Evolutionary conservation across 1,284 basidiomycete genomes (phyloP), one percentile per base, ranked within the genome.

Genomic region (Trametes polyzona): DNA sequence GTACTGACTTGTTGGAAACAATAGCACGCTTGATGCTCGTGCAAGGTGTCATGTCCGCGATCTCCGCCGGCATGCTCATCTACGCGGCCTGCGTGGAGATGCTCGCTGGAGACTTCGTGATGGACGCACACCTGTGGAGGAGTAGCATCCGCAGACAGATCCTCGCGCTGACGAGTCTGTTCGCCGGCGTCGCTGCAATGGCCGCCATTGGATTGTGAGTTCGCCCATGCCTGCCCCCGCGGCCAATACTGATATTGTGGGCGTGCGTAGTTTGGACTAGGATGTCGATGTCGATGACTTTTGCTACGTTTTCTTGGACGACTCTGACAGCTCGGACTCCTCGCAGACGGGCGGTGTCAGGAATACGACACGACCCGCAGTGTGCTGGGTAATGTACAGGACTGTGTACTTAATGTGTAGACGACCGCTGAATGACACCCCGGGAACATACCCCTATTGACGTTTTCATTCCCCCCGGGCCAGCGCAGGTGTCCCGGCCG

Each of bases 21-120:
- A 19, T 50, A 83, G 81, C 76, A 16, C 73, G 75, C 19, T 75
- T 87, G 67, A 69, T 76, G 41, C 74, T 88, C 17, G 77, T 79
- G 1, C 84, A 88, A 67, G 89, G 89, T 27, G 64, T 90, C 39
- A 84, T 91, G 83, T 86, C 84, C 4, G 87, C 87, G 9, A 75
- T 90, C n/a, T 88, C 86, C 0, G 87, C 88, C 1, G 90, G 90
- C 1, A 85, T 91, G 84, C 79, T 92, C 43, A 88, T 87, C 37
- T 91, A 91, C 65, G 88, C 86, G 1, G 83, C 86, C 12, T 88
- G 86, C 17, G 87, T 92, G 11, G 89, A 92, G 78, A 90, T 92
- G 86, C 81, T 92, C 44, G 90, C 87, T 0, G 88, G 83, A 3
- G 89, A 91, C 70, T 90, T 91, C 61, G 84, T 91, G 39, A 84